phyloP scores from a whole-genome alignment of 805 yeast species.

The Ogataea angusta region DNA sequence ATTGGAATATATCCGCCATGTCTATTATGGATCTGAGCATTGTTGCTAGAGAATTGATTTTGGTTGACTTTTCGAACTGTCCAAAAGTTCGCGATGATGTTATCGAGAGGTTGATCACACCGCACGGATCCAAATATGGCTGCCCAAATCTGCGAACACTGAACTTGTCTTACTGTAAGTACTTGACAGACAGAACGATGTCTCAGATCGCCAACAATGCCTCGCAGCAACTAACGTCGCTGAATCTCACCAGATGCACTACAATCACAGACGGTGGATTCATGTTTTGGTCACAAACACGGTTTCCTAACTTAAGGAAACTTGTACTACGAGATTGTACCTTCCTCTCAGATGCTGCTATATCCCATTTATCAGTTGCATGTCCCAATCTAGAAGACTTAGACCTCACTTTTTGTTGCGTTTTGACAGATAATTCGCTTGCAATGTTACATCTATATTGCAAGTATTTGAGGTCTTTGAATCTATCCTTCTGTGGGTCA shows the following conservation, averaged over 20 bases:
- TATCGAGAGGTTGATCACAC: conserved; percentile 64
- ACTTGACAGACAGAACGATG: conserved; percentile 67
- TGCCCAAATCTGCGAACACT: conserved; percentile 55
- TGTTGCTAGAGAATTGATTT: conserved; percentile 56
- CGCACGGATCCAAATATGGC: conserved; percentile 41
- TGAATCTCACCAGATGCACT: conserved; percentile 72
- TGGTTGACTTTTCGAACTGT: conserved; percentile 68
- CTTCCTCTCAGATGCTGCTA: conserved; percentile 62
- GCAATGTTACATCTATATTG: conserved; percentile 69
- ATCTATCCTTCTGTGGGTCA: conserved; percentile 72
- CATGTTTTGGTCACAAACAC: conserved; percentile 56
- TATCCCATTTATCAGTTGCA: conserved; percentile 57
- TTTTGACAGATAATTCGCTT: conserved; percentile 63
- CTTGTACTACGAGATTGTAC: conserved; percentile 70
- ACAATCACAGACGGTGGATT: conserved; percentile 76
- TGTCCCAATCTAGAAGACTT: conserved; percentile 55
- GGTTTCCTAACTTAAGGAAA: conserved; percentile 50
- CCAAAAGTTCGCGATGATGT: conserved; percentile 71
- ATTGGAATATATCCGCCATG: conserved; percentile 79
- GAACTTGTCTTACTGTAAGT: conserved; percentile 71
- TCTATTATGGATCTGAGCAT: conserved; percentile 76
- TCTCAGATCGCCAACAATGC: conserved; percentile 58
- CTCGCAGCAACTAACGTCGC: conserved; percentile 47
- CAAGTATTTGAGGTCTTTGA: conserved; percentile 48
- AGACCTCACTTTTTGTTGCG: conserved; percentile 73